Evolutionary conservation across 208 protist species (phyloP).

Genomic region (Trypanosoma platydactyli): DNA sequence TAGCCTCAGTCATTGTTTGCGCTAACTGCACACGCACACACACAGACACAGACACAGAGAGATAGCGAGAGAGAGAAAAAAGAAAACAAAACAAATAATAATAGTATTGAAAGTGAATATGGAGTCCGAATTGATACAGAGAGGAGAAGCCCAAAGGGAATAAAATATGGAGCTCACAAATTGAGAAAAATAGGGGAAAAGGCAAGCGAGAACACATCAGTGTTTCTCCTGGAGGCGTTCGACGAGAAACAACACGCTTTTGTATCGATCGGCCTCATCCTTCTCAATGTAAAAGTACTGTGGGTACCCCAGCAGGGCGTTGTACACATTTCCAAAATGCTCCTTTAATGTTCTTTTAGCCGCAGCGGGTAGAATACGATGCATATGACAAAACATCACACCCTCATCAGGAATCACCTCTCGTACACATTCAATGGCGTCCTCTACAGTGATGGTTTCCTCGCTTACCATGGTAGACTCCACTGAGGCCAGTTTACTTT

Average conservation of each 20-base stretch:
- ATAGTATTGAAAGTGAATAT: not conserved
- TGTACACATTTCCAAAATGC: slow-evolving; percentile 56
- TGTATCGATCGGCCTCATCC: slow-evolving; percentile 14
- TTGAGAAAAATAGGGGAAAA: slow-evolving; percentile 1
- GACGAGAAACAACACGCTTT: slow-evolving; percentile 28
- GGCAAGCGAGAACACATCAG: not conserved
- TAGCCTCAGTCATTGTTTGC: not conserved
- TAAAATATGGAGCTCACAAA: slow-evolving; percentile 6
- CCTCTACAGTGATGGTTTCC: slow-evolving; percentile 46
- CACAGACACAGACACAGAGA: slow-evolving; percentile 3
- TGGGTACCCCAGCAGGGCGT: slow-evolving; percentile 55
- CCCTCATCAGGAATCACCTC: slow-evolving; percentile 59
- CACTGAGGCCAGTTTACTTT: slow-evolving; percentile 28
- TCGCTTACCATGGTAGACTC: slow-evolving; percentile 16
- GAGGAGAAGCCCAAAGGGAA: slow-evolving; percentile 12
- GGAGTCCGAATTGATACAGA: not conserved
- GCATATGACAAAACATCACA: slow-evolving; percentile 49
- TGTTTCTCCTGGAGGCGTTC: slow-evolving; percentile 31
- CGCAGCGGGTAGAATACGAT: slow-evolving; percentile 40
- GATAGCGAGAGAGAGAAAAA: slow-evolving; percentile 13
- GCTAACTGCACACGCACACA: slow-evolving; percentile 5
- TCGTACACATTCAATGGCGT: slow-evolving; percentile 67
- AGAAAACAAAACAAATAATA: slow-evolving; percentile 16
- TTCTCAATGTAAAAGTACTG: slow-evolving; percentile 70
- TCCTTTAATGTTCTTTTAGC: slow-evolving; percentile 42